phyloP scores from a whole-genome alignment of 2,329 filamentous ascomycete genomes.

The Arthrobotrys sinensis region DNA sequence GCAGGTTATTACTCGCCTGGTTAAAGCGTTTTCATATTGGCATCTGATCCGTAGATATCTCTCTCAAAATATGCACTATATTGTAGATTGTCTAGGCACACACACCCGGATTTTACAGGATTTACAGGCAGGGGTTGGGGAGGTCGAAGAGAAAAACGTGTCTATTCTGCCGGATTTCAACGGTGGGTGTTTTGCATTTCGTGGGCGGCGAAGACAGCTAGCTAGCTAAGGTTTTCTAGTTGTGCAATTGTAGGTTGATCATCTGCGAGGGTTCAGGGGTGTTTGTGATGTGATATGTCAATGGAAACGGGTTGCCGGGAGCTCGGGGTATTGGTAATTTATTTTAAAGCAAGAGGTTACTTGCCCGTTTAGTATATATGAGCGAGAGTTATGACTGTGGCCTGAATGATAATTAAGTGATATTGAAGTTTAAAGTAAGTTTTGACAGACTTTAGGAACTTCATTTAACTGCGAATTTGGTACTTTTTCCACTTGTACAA shows the following conservation, averaged over 20 bases:
- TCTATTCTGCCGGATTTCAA: constrained; percentile 45
- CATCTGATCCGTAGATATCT: constrained; percentile 17
- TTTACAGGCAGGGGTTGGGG: neutral
- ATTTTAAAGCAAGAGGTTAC: constrained; percentile 11
- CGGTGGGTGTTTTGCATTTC: neutral
- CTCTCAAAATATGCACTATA: neutral
- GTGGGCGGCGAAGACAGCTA: neutral
- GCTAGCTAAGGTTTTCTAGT: neutral
- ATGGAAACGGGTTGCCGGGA: constrained; percentile 22
- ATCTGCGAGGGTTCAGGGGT: constrained; percentile 16
- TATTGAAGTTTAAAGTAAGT: neutral
- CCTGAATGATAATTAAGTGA: neutral
- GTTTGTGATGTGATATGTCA: constrained; percentile 8
- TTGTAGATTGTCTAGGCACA: neutral
- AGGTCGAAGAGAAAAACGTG: constrained; percentile 41
- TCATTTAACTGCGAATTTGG: neutral
- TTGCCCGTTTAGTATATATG: constrained; percentile 3
- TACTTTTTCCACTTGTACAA: neutral
- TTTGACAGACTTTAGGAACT: neutral
- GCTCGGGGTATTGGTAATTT: constrained; percentile 22
- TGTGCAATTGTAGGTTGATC: constrained; percentile 1
- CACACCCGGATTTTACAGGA: neutral
- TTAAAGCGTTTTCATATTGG: constrained; percentile 12
- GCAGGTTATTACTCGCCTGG: constrained; percentile 30
- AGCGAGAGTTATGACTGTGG: neutral